These are phyloP conservation scores for Mortierella sp. DNA, from an alignment of 371 early-diverging fungal genomes.

Conservation along the genomic window DNA sequence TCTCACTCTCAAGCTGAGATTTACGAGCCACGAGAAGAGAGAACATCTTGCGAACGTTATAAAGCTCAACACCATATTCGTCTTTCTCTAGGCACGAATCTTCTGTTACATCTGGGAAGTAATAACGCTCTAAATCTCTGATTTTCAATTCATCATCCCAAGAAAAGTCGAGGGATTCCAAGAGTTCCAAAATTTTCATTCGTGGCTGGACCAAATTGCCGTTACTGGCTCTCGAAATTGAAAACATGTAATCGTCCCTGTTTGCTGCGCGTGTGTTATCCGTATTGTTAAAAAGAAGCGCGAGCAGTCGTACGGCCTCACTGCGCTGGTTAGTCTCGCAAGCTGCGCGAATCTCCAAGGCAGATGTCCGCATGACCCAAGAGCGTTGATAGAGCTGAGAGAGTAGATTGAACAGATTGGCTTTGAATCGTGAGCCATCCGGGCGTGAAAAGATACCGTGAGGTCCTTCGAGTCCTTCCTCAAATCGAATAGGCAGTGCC, in stretches of 20 bases:
- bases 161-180: conserved; percentile 66
- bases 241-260: conserved; percentile 47
- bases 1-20: conserved; percentile 61
- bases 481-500: conserved; percentile 62
- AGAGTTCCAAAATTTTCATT: conserved; percentile 67
- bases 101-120: conserved; percentile 57
- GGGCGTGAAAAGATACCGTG: conserved; percentile 46
- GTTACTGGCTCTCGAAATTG: conserved; percentile 31
- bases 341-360: conserved; percentile 82
- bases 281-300: conserved; percentile 48
- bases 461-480: conserved; percentile 44
- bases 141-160: conserved; percentile 63
- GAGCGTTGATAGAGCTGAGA: conserved; percentile 89
- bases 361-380: conserved; percentile 88
- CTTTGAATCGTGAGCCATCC: conserved; percentile 40
- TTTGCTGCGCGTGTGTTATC: conserved; percentile 27
- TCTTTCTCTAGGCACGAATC: conserved; percentile 63
- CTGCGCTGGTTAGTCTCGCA: conserved; percentile 52
- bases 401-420: conserved; percentile 65
- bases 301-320: conserved; percentile 50
- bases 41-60: conserved; percentile 77
- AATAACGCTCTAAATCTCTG: conserved; percentile 47
- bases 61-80: conserved; percentile 70
- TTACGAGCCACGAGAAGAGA: conserved; percentile 60
- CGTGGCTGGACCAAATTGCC: conserved; percentile 61